phyloP scores from a whole-genome alignment of 805 yeast species.

The Lipomyces starkeyi region DNA sequence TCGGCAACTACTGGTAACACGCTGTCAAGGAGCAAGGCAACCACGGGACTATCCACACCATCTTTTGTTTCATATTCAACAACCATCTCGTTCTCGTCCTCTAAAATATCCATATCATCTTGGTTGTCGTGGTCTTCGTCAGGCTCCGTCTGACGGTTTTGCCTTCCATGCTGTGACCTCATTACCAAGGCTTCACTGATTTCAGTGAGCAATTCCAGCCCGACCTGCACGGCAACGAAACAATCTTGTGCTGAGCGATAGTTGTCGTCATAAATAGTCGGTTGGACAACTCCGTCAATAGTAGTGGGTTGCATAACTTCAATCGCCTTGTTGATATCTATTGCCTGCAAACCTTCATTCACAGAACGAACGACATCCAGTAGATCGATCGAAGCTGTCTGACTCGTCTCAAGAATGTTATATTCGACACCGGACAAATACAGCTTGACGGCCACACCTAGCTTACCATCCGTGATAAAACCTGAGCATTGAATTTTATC shows the following conservation, averaged over 20 bases:
- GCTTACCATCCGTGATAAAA: not conserved
- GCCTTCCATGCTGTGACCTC: not conserved
- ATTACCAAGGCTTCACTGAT: constrained; percentile 62
- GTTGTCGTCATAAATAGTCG: constrained; percentile 8
- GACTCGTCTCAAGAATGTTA: constrained; percentile 26
- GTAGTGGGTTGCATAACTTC: constrained; percentile 1
- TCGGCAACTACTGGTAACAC: constrained; percentile 29
- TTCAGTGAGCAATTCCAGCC: constrained; percentile 78
- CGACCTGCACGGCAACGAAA: constrained; percentile 68
- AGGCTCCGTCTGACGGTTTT: constrained; percentile 3
- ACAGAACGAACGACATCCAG: constrained; percentile 18
- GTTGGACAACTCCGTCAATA: constrained; percentile 14
- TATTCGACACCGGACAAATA: constrained; percentile 30
- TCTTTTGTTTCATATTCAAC: constrained; percentile 16
- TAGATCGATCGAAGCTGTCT: constrained; percentile 23
- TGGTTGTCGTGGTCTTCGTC: constrained; percentile 34
- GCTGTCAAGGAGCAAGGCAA: constrained; percentile 25
- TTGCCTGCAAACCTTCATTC: not conserved
- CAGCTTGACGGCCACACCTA: constrained; percentile 24
- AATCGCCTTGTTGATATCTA: constrained; percentile 12
- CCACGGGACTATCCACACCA: constrained; percentile 31
- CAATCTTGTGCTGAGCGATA: constrained; percentile 53
- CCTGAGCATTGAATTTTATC: constrained; percentile 23
- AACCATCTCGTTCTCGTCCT: constrained; percentile 6
- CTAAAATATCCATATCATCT: constrained; percentile 17